These are phyloP conservation scores for Phytopythium oedochilum DNA, from an alignment of 352 stramenopile species.

Conservation along the genomic window DNA sequence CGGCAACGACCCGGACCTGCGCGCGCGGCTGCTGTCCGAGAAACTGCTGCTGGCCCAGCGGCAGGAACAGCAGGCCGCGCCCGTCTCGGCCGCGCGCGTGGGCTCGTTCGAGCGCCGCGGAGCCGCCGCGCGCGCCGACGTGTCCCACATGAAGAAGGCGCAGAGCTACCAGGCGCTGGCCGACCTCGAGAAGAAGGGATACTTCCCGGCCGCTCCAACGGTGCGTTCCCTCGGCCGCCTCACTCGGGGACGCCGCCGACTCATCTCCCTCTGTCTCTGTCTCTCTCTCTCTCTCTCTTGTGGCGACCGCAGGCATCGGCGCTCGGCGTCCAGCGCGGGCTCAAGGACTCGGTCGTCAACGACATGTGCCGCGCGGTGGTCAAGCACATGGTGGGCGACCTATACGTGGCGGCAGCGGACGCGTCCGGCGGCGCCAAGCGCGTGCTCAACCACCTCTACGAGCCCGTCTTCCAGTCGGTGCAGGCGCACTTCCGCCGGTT, in stretches of 20 bases:
- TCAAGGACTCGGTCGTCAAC: slow-evolving; percentile 86
- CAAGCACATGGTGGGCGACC: slow-evolving; percentile 87
- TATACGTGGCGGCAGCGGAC: slow-evolving; percentile 67
- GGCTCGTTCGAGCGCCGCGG: slow-evolving; percentile 53
- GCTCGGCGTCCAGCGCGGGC: slow-evolving; percentile 69
- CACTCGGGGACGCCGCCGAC: too few relatives aligned
- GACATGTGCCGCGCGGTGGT: slow-evolving; percentile 85
- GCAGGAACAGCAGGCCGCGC: not conserved
- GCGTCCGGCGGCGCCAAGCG: slow-evolving; percentile 64
- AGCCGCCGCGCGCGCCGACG: slow-evolving; percentile 12
- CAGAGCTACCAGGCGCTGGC: slow-evolving; percentile 72
- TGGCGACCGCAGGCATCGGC: slow-evolving; percentile 40
- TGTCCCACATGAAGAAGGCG: slow-evolving; percentile 67
- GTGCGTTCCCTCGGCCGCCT: slow-evolving; percentile 2
- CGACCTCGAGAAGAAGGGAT: slow-evolving; percentile 82
- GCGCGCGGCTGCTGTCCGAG: slow-evolving; percentile 59
- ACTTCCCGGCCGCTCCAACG: slow-evolving; percentile 73
- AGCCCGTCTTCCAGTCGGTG: slow-evolving; percentile 82
- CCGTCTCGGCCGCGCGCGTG: slow-evolving; percentile 12
- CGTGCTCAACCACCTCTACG: slow-evolving; percentile 84
- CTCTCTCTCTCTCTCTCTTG: too few relatives aligned
- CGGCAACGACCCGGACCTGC: slow-evolving; percentile 35
- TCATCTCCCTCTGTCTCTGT: too few relatives aligned
- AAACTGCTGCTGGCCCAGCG: slow-evolving; percentile 25
- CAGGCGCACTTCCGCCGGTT: slow-evolving; percentile 76